Evolutionary conservation across 192 early-diverging fungal genomes (phyloP).

Genomic region (Rhizophagus clarus): DNA sequence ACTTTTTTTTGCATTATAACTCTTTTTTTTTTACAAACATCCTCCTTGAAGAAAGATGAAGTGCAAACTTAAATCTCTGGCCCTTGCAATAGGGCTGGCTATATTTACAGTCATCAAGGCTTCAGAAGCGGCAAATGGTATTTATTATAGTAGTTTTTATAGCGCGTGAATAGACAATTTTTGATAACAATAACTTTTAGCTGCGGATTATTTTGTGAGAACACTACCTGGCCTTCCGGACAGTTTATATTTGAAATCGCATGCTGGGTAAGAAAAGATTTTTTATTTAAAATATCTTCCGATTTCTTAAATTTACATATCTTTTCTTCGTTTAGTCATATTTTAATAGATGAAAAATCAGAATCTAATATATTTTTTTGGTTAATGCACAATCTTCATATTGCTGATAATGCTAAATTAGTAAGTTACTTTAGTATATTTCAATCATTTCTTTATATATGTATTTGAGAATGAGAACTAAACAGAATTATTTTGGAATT

Average conservation of each 20-base stretch:
- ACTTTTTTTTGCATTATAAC: no score
- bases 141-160: background rate
- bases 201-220: conserved; percentile 30
- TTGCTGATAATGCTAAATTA: conserved; percentile 23
- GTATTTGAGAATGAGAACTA: background rate
- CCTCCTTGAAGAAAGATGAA: background rate
- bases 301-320: background rate
- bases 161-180: background rate
- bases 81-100: background rate
- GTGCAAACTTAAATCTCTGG: background rate
- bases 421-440: conserved; percentile 25
- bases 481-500: background rate
- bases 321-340: background rate
- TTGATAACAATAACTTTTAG: background rate
- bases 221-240: conserved; percentile 24
- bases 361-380: conserved; percentile 34
- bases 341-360: conserved; percentile 9
- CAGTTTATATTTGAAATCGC: background rate
- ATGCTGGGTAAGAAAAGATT: conserved; percentile 23
- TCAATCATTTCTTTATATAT: background rate
- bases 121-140: background rate
- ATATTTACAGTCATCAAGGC: background rate
- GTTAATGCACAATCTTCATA: conserved; percentile 33
- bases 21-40: no score
- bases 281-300: background rate